Evolutionary conservation across 345 rosid species (phyloP).

Genomic region (sweet orange (Citrus sinensis)): DNA sequence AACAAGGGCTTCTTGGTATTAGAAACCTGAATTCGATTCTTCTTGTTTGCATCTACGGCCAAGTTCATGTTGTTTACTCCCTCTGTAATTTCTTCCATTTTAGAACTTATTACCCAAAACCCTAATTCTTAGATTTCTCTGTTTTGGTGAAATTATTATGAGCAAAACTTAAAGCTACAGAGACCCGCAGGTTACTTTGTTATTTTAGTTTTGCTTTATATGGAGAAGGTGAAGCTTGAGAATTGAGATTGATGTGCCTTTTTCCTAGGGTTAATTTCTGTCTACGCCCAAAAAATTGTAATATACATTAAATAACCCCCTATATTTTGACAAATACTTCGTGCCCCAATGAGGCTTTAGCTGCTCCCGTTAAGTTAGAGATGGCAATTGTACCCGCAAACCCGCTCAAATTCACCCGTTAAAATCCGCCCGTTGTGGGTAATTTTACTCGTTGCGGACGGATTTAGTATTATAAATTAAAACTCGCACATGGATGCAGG

Average conservation of each 20-base stretch:
- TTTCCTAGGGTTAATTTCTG: not conserved
- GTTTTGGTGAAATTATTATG: not conserved
- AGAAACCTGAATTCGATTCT: constrained; percentile 92
- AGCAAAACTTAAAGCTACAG: not conserved
- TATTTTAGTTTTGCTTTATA: not conserved
- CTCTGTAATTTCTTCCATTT: constrained; percentile 75
- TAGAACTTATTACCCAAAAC: constrained; percentile 1
- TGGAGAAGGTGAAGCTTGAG: not conserved
- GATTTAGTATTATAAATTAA: too few relatives aligned
- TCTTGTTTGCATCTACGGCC: constrained; percentile 52
- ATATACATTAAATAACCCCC: too few relatives aligned
- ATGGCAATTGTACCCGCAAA: too few relatives aligned
- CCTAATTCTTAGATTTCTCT: constrained; percentile 10
- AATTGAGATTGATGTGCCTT: not conserved
- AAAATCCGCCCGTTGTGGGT: too few relatives aligned
- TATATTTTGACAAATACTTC: not conserved
- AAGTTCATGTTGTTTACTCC: constrained; percentile 59
- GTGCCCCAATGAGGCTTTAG: not conserved
- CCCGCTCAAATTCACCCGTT: too few relatives aligned
- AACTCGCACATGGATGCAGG: too few relatives aligned
- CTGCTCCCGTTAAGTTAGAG: not conserved
- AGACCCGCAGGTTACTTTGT: not conserved
- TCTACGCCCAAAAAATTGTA: not conserved
- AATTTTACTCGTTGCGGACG: too few relatives aligned
- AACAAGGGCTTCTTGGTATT: constrained; percentile 92